Evolutionary conservation across 768 basidiomycete species (phyloP), one percentile per base, ranked within the genome.

Genomic region (Lactarius tabidus): DNA sequence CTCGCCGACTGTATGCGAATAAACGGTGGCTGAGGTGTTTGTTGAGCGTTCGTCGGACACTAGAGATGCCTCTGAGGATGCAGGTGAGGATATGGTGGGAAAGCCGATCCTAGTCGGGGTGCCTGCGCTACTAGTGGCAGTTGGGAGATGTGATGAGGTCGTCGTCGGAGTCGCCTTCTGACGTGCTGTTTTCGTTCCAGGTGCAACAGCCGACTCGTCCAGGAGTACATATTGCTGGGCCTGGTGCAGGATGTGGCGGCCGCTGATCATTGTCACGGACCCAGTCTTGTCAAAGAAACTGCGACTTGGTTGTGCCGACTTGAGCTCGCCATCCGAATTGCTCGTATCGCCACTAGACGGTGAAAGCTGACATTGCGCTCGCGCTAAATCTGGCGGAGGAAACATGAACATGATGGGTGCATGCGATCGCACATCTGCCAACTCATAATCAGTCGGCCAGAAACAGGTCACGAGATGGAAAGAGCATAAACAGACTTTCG

Each of bases 371-470:
- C 29, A 54, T n/a, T 48, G 38, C 35, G 55, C 31, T 26, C 20
- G 41, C 28, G 56, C 15, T 43, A 54, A 29, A 52, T 74, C 72
- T 3, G 78, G 78, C 39, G 86, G 75, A n/a, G 79, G 87, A 71
- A 88, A 89, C 33, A 80, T 80, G 66, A 84, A 77, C 63, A 84
- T 77, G 20, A 89, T 74, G 1, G 88, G 87, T 8, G 84, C 84
- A 66, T 87, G 87, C 0, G 85, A 85, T 6, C 86, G 83, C 28
- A 88, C 82, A 74, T 87, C 89, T 88, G 66, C 23, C 20, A 45
- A 45, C 26, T 48, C 28, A 33, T 54, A 15, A 62, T 54, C 43
- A 29, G 18, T 38, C 31, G 57, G 31, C 53, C 35, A 55, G 33
- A 41, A 57, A 51, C 29, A 20, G 28, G 48, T 23, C 6, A 17